A percentile compares a stretch with the other conserved stretches of the same genome.
Evolutionary conservation across 2,329 filamentous ascomycete species (phyloP).

Genomic region (Ambrosiella beaveri): DNA sequence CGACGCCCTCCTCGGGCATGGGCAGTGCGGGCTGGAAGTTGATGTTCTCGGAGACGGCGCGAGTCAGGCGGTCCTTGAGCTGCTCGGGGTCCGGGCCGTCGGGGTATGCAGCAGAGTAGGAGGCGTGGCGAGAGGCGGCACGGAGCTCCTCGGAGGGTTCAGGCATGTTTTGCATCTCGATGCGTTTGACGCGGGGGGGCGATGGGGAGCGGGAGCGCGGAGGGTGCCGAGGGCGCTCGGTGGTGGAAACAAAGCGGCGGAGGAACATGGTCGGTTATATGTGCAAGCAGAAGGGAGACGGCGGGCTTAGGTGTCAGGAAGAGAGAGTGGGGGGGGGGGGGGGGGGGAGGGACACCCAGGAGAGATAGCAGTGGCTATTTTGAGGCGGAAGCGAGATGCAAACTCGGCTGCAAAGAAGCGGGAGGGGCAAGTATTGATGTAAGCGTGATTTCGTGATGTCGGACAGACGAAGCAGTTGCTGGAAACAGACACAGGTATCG

Average conservation of each 20-base stretch:
- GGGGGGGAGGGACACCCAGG: too few species aligned
- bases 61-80: conserved; percentile 9
- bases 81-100: conserved; percentile 7
- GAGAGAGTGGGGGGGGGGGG: not conserved
- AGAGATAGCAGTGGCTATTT: too few species aligned
- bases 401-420: too few species aligned
- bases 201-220: conserved; percentile 11
- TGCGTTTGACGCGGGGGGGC: conserved; percentile 11
- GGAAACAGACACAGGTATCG: too few species aligned
- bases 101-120: conserved; percentile 7
- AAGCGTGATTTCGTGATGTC: too few species aligned
- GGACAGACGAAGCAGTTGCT: too few species aligned
- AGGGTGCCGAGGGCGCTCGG: conserved; percentile 10
- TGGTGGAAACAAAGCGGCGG: conserved; percentile 7
- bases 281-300: not conserved
- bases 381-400: too few species aligned
- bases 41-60: conserved; percentile 6
- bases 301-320: not conserved
- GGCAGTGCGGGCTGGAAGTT: conserved; percentile 10
- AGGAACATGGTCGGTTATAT: conserved; percentile 9
- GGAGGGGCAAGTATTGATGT: too few species aligned
- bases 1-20: conserved; percentile 11
- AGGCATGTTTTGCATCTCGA: conserved; percentile 12
- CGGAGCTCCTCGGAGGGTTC: conserved; percentile 8
- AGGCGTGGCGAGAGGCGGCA: conserved; percentile 3